Evolutionary conservation across 2,329 filamentous ascomycete genomes (phyloP).

Genomic region (Fusarium nygamai): DNA sequence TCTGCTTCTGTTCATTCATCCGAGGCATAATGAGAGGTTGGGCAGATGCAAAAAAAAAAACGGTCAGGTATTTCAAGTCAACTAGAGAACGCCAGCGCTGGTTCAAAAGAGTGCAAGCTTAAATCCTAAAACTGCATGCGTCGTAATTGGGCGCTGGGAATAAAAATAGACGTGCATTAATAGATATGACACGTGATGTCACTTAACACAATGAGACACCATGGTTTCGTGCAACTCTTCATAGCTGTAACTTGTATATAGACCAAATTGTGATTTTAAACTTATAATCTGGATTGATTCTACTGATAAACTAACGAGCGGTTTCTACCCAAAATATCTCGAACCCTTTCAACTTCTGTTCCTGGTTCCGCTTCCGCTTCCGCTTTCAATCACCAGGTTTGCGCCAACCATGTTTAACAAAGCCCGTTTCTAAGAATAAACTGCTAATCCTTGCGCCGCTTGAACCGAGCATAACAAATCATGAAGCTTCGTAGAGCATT

Average conservation of each 20-base stretch:
- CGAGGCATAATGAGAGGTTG: not conserved
- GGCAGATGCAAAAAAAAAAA: not conserved
- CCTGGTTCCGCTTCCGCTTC: not conserved
- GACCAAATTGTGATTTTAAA: not conserved
- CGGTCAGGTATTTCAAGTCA: not conserved
- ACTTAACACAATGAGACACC: not conserved
- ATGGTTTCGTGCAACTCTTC: not conserved
- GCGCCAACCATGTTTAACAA: not conserved
- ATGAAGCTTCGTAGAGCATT: slow-evolving; percentile 21
- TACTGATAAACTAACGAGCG: slow-evolving; percentile 15
- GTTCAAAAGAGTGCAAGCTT: slow-evolving; percentile 3
- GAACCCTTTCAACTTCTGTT: not conserved
- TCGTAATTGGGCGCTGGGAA: not conserved
- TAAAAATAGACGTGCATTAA: not conserved
- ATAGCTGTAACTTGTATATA: not conserved
- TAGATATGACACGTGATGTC: not conserved
- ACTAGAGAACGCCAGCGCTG: not conserved
- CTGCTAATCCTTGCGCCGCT: slow-evolving; percentile 9
- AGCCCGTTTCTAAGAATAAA: not conserved
- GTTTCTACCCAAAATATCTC: not conserved
- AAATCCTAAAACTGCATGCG: not conserved
- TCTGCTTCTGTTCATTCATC: not conserved
- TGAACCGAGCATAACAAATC: slow-evolving; percentile 15
- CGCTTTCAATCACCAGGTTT: not conserved
- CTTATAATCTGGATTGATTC: not conserved